A percentile compares a stretch with the other conserved stretches of the same genome.
These are phyloP conservation scores for Didymella pinodella DNA, from an alignment of 2,329 filamentous ascomycete species.

Conservation along the genomic window DNA sequence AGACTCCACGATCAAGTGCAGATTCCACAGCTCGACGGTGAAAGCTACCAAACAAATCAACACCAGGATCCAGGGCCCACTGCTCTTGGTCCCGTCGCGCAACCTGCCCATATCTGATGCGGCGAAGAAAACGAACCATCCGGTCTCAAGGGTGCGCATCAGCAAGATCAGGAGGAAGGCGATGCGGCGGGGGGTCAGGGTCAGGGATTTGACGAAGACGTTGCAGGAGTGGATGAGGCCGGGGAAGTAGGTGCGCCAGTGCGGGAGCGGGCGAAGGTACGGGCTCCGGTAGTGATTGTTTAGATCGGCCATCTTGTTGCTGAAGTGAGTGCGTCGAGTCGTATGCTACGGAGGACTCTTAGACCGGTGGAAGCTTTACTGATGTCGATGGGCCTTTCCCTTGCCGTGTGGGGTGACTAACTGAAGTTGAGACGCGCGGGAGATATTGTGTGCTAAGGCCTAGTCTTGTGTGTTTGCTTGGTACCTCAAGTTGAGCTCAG, in stretches of 20 bases:
- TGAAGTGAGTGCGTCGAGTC: neutral
- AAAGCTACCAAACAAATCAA: neutral
- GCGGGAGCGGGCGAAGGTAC: neutral
- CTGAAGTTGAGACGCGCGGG: no score
- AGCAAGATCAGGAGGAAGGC: conserved; percentile 1
- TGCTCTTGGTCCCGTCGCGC: no score
- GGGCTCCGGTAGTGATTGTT: neutral
- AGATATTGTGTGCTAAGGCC: no score
- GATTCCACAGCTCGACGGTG: neutral
- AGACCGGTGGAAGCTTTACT: no score
- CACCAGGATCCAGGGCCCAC: neutral
- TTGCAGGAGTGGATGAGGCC: neutral
- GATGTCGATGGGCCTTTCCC: no score
- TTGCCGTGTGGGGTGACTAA: no score
- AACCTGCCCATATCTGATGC: neutral
- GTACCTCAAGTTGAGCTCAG: no score
- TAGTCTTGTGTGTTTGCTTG: no score
- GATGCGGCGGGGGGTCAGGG: neutral
- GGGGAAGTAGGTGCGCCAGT: conserved; percentile 6
- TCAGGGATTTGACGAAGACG: neutral
- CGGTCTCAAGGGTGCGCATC: neutral
- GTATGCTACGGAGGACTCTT: neutral
- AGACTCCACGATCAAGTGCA: conserved; percentile 1
- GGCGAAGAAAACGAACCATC: neutral
- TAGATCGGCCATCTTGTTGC: neutral